These are phyloP conservation scores for Penicillium oxalicum DNA, from an alignment of 2,329 filamentous ascomycete genomes.

Conservation along the genomic window DNA sequence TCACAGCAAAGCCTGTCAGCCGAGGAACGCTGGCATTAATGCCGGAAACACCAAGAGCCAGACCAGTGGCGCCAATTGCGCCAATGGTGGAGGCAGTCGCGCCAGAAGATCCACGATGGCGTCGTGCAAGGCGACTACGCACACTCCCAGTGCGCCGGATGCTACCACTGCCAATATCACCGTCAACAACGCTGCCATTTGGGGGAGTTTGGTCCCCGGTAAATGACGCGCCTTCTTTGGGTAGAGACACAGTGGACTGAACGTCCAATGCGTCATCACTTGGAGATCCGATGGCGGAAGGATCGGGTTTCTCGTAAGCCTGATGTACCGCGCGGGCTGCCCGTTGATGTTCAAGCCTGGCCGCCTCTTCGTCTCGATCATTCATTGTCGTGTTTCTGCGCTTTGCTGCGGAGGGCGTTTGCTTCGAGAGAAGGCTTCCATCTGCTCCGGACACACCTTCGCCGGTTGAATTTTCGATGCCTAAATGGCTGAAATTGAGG, in stretches of 20 bases:
- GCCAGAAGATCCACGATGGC: conserved; percentile 77
- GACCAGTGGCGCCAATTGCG: conserved; percentile 64
- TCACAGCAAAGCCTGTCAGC: conserved; percentile 90
- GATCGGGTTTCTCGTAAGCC: conserved; percentile 49
- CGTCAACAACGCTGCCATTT: conserved; percentile 58
- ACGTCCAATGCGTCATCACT: conserved; percentile 30
- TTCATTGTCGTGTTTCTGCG: conserved; percentile 34
- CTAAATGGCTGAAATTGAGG: conserved; percentile 80
- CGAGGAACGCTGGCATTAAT: conserved; percentile 60
- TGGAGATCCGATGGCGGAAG: conserved; percentile 35
- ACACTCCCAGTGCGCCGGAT: conserved; percentile 62
- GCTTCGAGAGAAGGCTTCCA: conserved; percentile 34
- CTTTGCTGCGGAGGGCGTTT: conserved; percentile 26
- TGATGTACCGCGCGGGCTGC: conserved; percentile 56
- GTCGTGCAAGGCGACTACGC: conserved; percentile 56
- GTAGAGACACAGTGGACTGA: conserved; percentile 26
- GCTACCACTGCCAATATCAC: conserved; percentile 48
- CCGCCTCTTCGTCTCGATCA: conserved; percentile 47
- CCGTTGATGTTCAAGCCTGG: conserved; percentile 54
- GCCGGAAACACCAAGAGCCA: conserved; percentile 61
- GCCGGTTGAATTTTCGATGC: conserved; percentile 50
- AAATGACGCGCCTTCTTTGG: conserved; percentile 20
- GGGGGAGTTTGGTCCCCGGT: conserved; percentile 61
- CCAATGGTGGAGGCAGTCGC: conserved; percentile 64
- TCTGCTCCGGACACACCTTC: conserved; percentile 34